Evolutionary conservation across 108 stramenopile species (phyloP), one percentile per base, ranked within the genome.

Genomic region (Conticribra weissflogii): DNA sequence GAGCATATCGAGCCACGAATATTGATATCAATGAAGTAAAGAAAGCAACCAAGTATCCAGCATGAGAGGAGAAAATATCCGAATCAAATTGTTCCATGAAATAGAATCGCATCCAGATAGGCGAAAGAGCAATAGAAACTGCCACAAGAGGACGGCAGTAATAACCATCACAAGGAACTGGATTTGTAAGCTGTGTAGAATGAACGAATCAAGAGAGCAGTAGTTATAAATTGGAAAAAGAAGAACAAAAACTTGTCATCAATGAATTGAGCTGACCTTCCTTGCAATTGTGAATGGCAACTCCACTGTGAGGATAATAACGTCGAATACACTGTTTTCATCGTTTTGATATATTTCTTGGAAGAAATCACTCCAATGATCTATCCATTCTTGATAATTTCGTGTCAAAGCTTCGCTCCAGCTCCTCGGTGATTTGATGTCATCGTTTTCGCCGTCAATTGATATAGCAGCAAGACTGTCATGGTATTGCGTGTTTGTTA

Each of bases 111-210:
- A 96, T 56, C 92, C 93, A 96, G 17, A 85, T 1, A 4, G 92
- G 92, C 21, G 90, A 89, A 8, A 94, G 50, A 0, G 77, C 80
- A 8, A 91, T 21, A 16, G 92, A 92, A 0, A 92, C 65, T 4
- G 90, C 90, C 22, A 96, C 81, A 33, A 92, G 59, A 21, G 80
- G 87, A 32, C 93, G 85, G 27, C 81, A 83, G 63, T 96, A 96
- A 61, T 91, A 92, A 14, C 91, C 94, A 59, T 95, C 94, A 53
- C 94, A 95, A 8, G 94, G 94, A 59, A 95, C 92, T 33, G 94
- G 85, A 59, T 72, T 80, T 1, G 72, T 68, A n/a, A 80, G 55
- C 65, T 76, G 33, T 3, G 46, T 4, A 51, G 34, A 57, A 16
- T 12, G 31, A 32, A 23, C 52, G 44, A 24, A 57, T 57, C 41